Evolutionary conservation across 2,329 filamentous ascomycete species (phyloP), one percentile per base, ranked within the genome.

Genomic region (Biscogniauxia sp.): DNA sequence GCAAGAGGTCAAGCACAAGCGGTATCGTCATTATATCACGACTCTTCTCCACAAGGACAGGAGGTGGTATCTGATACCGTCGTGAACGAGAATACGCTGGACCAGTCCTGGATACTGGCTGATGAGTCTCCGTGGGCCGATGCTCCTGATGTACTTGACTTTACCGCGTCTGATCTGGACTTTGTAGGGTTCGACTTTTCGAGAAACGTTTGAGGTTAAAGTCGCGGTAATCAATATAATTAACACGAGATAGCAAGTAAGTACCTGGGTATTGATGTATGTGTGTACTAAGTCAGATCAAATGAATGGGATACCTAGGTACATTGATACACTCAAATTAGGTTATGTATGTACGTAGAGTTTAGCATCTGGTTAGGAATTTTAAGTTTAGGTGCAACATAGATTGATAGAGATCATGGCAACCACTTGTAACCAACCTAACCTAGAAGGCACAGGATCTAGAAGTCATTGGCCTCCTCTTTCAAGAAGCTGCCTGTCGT

Each of bases 171-270:
- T 13, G 55, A 45, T 26, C 41, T 55, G 4, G 49, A 61, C 20
- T 17, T 61, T 20, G 26, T 17, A 2, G 61, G 51, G 5, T 57
- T 67, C 25, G 60, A 62, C 19, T 62, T 61, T 13, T 51, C 53
- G 32, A 55, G 61, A 6, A 56, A 57, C 15, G 20, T 51, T 20
- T 56, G 51, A 19, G 20, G 50, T 15, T 59, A 58, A 11, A 26
- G 28, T 5, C 63, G 64, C 20, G 63, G 61, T 61, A 25, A 25
- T 26, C 55, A 20, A 1, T 53, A 60, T 51, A 51, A 50, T n/a
- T 59, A 56, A 26, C 3, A 20, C 17, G 20, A 23, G 51, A 52
- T 20, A 23, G 20, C n/a, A n/a, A n/a, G n/a, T n/a, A n/a, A n/a
- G n/a, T n/a, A n/a, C n/a, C n/a, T n/a, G n/a, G n/a, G n/a, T n/a